phyloP scores from a whole-genome alignment of 495 filamentous ascomycete species.

The Penicillium pulvis region DNA sequence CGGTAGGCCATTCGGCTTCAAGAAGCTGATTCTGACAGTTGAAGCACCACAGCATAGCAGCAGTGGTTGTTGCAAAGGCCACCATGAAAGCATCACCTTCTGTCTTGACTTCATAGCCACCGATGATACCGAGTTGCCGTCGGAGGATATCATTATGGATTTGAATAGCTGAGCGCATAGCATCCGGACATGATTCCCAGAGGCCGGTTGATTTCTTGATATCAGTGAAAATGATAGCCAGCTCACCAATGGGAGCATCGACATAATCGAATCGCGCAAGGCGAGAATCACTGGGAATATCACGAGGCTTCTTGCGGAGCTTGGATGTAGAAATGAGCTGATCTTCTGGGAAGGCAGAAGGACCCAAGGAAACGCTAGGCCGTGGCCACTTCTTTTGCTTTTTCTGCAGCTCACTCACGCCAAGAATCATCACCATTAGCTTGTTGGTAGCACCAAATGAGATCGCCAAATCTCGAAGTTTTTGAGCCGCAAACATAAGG shows the following conservation, averaged over 20 bases:
- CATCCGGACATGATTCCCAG: slow-evolving; percentile 94
- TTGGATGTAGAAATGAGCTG: slow-evolving; percentile 62
- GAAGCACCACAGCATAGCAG: slow-evolving; percentile 93
- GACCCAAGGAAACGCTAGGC: slow-evolving; percentile 78
- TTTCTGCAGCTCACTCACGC: slow-evolving; percentile 85
- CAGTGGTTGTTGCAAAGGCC: slow-evolving; percentile 92
- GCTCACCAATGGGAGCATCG: slow-evolving; percentile 82
- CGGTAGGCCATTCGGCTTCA: slow-evolving; percentile 87
- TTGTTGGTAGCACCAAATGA: slow-evolving; percentile 91
- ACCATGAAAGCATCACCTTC: slow-evolving; percentile 99
- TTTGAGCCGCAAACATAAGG: slow-evolving; percentile 95
- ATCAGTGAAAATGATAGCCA: slow-evolving; percentile 96
- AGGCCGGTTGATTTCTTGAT: slow-evolving; percentile 97
- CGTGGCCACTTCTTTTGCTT: slow-evolving; percentile 72
- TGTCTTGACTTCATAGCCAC: slow-evolving; percentile 98
- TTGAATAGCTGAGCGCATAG: slow-evolving; percentile 94
- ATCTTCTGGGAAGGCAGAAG: slow-evolving; percentile 70
- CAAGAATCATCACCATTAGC: slow-evolving; percentile 98
- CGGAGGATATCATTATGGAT: slow-evolving; percentile 96
- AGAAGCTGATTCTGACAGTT: slow-evolving; percentile 86
- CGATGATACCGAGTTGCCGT: slow-evolving; percentile 87
- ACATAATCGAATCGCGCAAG: slow-evolving; percentile 87
- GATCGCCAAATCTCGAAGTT: slow-evolving; percentile 91
- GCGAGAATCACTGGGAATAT: slow-evolving; percentile 75
- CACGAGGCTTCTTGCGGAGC: slow-evolving; percentile 63